Evolutionary conservation across 2,329 filamentous ascomycete species (phyloP), one percentile per base, ranked within the genome.

Genomic region (Trichoderma cornu-damae): DNA sequence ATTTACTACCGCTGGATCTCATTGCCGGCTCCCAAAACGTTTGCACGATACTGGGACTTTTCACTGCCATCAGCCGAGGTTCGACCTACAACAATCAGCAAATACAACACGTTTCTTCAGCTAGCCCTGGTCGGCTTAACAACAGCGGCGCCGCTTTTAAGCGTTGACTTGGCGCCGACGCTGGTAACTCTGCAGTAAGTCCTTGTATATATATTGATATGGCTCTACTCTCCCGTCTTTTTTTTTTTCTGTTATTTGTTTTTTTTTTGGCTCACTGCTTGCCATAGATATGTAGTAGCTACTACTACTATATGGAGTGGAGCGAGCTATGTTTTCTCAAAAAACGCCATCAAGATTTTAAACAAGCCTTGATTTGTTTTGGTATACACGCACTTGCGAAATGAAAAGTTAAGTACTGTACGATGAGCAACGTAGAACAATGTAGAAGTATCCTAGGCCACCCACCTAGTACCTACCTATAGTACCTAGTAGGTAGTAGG

Each of bases 1-100:
- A 86, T 99, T 64, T 97, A 96, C 76, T 97, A 94, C 72, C 87
- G 94, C 62, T 97, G 90, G 83, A 95, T 96, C 63, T 95, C 90
- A 2, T 80, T 99, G 5, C 94, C 94, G 0, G 86, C 89, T 0
- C 94, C 94, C 1, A 97, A 97, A 75, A 97, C 94, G 0, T 89
- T 96, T 72, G 75, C 82, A 16, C 80, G 94, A 16, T 99, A 97
- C 73, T 99, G 94, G 94, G 94, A 99, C 73, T 97, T 99, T 69
- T 93, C 89, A 3, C 80, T 99, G 12, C 94, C 90, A 2, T 89
- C 86, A 37, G 90, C 90, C 2, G 89, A 94, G 72, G 90, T 95
- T 5, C 87, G 84, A 60, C 90, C 90, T 1, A 94, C 90, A 0
- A 87, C 81, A 1, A 89, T 95, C 61, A 91, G 87, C 73, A 95